Conservation (phyloP, 176 grass and related monocot genomes). For the Pontederia paniculata region DNA sequence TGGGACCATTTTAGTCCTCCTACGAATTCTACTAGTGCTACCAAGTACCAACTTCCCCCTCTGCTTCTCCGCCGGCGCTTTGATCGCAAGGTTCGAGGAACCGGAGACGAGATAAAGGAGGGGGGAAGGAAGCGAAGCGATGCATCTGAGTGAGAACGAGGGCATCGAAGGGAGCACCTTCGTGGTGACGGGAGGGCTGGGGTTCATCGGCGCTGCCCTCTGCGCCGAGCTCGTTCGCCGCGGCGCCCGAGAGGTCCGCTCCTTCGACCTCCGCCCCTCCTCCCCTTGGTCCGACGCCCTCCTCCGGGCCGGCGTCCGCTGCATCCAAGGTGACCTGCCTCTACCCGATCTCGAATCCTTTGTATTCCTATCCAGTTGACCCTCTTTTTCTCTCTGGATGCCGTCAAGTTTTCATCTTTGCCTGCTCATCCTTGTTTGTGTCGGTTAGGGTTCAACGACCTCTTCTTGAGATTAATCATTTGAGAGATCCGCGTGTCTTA, state of each 20-base stretch:
- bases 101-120: too few species aligned
- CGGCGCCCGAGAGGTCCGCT: slow-evolving; percentile 63
- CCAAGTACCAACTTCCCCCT: too few species aligned
- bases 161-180: slow-evolving; percentile 62
- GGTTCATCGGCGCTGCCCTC: slow-evolving; percentile 64
- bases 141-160: slow-evolving; percentile 80
- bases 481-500: too few species aligned
- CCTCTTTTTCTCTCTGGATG: neutral
- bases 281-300: slow-evolving; percentile 51
- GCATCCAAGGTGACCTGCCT: slow-evolving; percentile 35
- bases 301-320: slow-evolving; percentile 35
- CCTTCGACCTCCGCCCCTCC: slow-evolving; percentile 46
- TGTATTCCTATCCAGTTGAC: too few species aligned
- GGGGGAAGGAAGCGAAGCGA: neutral
- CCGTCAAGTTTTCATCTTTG: neutral
- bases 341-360: neutral
- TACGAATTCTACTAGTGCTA: too few species aligned
- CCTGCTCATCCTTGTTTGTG: too few species aligned
- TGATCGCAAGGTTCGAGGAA: too few species aligned
- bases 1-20: too few species aligned
- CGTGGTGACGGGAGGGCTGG: slow-evolving; percentile 69
- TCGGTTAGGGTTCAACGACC: too few species aligned
- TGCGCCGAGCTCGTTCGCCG: slow-evolving; percentile 67
- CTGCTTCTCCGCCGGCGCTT: too few species aligned
- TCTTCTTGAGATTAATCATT: too few species aligned